Conservation (phyloP, 805 yeast species). For the Jamesozyma lodderae region DNA sequence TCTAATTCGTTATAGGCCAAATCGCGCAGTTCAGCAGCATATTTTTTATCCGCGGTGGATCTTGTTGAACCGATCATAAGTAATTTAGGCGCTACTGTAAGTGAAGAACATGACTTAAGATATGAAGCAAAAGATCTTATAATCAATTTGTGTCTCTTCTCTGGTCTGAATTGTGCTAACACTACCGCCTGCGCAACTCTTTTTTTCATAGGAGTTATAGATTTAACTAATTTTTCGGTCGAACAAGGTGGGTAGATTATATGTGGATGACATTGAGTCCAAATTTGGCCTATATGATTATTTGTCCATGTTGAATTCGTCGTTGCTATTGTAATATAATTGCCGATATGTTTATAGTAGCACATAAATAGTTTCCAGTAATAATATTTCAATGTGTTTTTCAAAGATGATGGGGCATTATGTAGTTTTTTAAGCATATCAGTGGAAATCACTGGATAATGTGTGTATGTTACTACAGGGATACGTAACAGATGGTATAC, state of each 20-base stretch:
- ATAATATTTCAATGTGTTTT: constrained; percentile 35
- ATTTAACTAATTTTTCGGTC: constrained; percentile 40
- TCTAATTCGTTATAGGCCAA: constrained; percentile 35
- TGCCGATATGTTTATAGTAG: constrained; percentile 58
- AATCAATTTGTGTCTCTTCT: constrained; percentile 75
- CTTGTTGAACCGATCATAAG: constrained; percentile 82
- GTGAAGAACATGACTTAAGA: constrained; percentile 21
- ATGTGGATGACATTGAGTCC: constrained; percentile 42
- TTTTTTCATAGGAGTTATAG: constrained; percentile 8
- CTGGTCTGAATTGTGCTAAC: constrained; percentile 92
- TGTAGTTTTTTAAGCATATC: constrained; percentile 70
- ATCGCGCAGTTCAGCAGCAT: constrained; percentile 42
- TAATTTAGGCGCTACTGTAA: constrained; percentile 40
- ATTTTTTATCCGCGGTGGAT: constrained; percentile 50
- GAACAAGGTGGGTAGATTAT: constrained; percentile 88
- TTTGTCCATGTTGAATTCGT: constrained; percentile 91
- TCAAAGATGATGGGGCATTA: constrained; percentile 17
- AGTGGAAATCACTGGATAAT: constrained; percentile 81
- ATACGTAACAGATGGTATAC: constrained; percentile 45
- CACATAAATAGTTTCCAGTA: constrained; percentile 70
- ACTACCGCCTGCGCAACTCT: constrained; percentile 32
- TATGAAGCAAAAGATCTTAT: constrained; percentile 55
- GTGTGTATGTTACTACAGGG: constrained; percentile 85
- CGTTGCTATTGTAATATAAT: constrained; percentile 53
- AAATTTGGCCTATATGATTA: constrained; percentile 58